Conservation (phyloP, 768 basidiomycete species). For the Megacollybia marginata region DNA sequence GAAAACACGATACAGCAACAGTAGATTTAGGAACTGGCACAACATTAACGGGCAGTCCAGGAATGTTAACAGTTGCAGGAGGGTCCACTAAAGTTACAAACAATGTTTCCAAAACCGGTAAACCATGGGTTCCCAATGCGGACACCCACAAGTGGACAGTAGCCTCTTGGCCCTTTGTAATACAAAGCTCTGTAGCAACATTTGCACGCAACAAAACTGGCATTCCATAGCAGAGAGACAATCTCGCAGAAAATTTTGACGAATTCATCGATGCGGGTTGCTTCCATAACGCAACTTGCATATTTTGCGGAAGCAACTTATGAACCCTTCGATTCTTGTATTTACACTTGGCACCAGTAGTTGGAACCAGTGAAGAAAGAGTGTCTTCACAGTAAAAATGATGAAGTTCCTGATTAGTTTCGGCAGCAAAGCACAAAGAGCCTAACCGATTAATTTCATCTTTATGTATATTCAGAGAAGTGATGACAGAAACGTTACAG, state of each 20-base stretch:
- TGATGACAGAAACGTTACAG: conserved; percentile 17
- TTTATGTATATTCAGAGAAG: too few relatives aligned
- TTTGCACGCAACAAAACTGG: conserved; percentile 10
- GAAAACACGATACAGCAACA: conserved; percentile 3
- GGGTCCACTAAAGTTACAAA: conserved; percentile 8
- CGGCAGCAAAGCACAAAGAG: conserved; percentile 14
- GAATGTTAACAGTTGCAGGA: too few relatives aligned
- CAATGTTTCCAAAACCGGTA: too few relatives aligned
- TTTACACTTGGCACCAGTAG: not conserved
- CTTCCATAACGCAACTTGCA: conserved; percentile 7
- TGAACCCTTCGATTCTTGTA: not conserved
- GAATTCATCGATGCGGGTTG: conserved; percentile 9
- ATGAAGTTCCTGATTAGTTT: conserved; percentile 6
- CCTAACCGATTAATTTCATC: conserved; percentile 15
- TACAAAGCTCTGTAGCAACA: conserved; percentile 9
- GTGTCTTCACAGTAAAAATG: conserved; percentile 9
- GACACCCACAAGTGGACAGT: conserved; percentile 4
- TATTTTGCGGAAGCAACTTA: not conserved
- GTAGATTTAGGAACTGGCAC: conserved; percentile 9
- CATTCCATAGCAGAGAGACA: conserved; percentile 8
- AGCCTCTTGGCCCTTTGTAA: too few relatives aligned
- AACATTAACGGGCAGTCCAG: conserved; percentile 9
- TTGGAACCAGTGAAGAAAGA: not conserved
- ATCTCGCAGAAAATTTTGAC: conserved; percentile 3
- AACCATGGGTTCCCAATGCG: not conserved